These are phyloP conservation scores for Trypanosoma vivax DNA, from an alignment of 208 protist species.

Conservation along the genomic window DNA sequence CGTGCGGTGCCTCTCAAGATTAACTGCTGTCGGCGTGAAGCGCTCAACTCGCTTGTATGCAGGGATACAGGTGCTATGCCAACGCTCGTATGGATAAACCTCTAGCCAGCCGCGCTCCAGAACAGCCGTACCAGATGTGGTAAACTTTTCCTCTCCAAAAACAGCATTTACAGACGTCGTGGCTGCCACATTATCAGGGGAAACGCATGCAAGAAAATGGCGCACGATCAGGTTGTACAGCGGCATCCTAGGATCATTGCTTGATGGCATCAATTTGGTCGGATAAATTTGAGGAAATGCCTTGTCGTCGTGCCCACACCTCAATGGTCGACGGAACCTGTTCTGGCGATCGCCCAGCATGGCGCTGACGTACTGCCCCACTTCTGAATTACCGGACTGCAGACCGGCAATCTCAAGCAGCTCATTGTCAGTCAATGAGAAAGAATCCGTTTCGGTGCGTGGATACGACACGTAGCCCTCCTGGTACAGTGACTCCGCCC, in stretches of 20 bases:
- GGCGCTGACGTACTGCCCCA: slow-evolving; percentile 43
- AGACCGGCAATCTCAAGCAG: slow-evolving; percentile 70
- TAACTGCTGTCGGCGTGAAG: slow-evolving; percentile 73
- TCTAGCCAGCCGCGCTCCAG: slow-evolving; percentile 97
- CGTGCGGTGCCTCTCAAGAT: slow-evolving; percentile 75
- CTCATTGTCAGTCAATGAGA: slow-evolving; percentile 81
- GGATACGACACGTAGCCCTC: slow-evolving; percentile 95
- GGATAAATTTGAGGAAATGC: slow-evolving; percentile 99
- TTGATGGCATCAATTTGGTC: slow-evolving; percentile 57
- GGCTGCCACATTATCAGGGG: no score
- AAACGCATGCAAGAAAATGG: no score
- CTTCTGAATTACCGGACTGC: slow-evolving; percentile 55
- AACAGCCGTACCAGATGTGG: no score
- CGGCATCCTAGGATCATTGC: slow-evolving; percentile 38
- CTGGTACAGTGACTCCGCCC: slow-evolving; percentile 91
- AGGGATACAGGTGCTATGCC: slow-evolving; percentile 88
- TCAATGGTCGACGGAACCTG: slow-evolving; percentile 88
- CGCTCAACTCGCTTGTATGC: slow-evolving; percentile 81
- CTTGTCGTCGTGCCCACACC: slow-evolving; percentile 94
- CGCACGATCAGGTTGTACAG: no score
- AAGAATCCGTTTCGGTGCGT: slow-evolving; percentile 96
- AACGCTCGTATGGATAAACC: slow-evolving; percentile 86
- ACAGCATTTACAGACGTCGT: no score
- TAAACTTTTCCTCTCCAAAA: no score
- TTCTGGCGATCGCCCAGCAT: slow-evolving; percentile 42